Percentiles rank a stretch among this genome's conserved stretches.
Evolutionary conservation across 768 basidiomycete genomes (phyloP).

Genomic region (Lactifluus volemus): DNA sequence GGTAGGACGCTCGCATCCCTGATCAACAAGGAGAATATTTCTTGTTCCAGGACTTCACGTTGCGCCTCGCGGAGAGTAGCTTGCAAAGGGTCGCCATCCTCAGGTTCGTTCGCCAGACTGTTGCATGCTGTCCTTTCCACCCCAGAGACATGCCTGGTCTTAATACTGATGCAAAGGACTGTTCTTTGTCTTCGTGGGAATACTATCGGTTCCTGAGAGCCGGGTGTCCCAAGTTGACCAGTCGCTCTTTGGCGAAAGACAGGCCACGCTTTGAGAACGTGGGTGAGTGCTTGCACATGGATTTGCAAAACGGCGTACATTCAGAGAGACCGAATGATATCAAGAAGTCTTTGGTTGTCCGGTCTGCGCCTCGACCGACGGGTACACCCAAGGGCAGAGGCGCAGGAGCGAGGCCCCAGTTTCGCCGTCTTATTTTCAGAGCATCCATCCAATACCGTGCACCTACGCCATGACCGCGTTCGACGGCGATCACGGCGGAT

Average conservation of each 20-base stretch:
- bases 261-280: slow-evolving; percentile 43
- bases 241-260: slow-evolving; percentile 59
- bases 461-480: slow-evolving; percentile 47
- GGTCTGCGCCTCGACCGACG: slow-evolving; percentile 69
- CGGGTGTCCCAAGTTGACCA: slow-evolving; percentile 52
- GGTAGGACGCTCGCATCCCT: slow-evolving; percentile 70
- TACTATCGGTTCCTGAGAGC: slow-evolving; percentile 19
- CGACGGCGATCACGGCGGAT: slow-evolving; percentile 58
- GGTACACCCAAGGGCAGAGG: slow-evolving; percentile 64
- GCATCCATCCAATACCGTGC: slow-evolving; percentile 82
- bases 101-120: not conserved
- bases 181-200: slow-evolving; percentile 51
- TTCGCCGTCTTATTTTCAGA: slow-evolving; percentile 61
- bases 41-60: slow-evolving; percentile 68
- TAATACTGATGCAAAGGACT: slow-evolving; percentile 54
- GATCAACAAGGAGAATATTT: slow-evolving; percentile 67
- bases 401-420: slow-evolving; percentile 76
- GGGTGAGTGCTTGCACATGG: slow-evolving; percentile 7
- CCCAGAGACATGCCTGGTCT: slow-evolving; percentile 29
- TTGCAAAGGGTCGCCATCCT: slow-evolving; percentile 29
- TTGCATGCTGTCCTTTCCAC: slow-evolving; percentile 6
- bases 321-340: slow-evolving; percentile 76
- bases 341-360: slow-evolving; percentile 72
- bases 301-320: slow-evolving; percentile 40
- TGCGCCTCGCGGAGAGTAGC: slow-evolving; percentile 50